These are phyloP conservation scores for Tylopilus subfusipes DNA, from an alignment of 768 basidiomycete genomes.

Conservation along the genomic window DNA sequence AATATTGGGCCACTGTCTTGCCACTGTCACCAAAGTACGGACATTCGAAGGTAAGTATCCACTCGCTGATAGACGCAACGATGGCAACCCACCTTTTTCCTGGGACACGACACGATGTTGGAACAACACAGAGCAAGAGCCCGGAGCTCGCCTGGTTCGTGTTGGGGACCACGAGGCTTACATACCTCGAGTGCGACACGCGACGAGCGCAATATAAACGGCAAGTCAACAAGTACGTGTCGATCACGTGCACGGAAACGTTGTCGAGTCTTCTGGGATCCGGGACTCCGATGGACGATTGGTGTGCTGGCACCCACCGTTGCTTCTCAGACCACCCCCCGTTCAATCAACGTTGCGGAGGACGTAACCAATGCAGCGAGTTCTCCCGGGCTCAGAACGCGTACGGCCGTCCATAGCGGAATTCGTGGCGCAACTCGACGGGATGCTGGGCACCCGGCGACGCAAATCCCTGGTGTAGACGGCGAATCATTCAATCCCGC, in stretches of 20 bases:
- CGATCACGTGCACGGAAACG: constrained; percentile 20
- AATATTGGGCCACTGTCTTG: not conserved
- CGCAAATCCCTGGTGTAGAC: too few species aligned
- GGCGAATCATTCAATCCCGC: too few species aligned
- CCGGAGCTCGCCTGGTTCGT: constrained; percentile 24
- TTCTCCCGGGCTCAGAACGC: not conserved
- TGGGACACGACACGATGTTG: constrained; percentile 24
- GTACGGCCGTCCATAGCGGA: not conserved
- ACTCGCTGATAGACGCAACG: not conserved
- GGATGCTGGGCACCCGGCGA: not conserved
- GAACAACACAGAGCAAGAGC: constrained; percentile 20
- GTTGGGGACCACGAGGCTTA: constrained; percentile 31
- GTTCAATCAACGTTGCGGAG: not conserved
- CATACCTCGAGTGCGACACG: constrained; percentile 18
- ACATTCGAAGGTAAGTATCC: constrained; percentile 1
- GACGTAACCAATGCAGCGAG: not conserved
- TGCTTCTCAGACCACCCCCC: too few species aligned
- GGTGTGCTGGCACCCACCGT: not conserved
- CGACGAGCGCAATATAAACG: constrained; percentile 9
- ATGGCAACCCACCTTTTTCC: constrained; percentile 20
- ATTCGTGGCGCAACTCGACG: not conserved
- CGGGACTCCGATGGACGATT: not conserved
- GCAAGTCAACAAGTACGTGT: constrained; percentile 9
- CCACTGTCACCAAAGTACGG: not conserved
- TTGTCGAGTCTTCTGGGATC: not conserved